These are phyloP conservation scores for Cytospora piceicola DNA, from an alignment of 2,329 filamentous ascomycete species.

Conservation along the genomic window DNA sequence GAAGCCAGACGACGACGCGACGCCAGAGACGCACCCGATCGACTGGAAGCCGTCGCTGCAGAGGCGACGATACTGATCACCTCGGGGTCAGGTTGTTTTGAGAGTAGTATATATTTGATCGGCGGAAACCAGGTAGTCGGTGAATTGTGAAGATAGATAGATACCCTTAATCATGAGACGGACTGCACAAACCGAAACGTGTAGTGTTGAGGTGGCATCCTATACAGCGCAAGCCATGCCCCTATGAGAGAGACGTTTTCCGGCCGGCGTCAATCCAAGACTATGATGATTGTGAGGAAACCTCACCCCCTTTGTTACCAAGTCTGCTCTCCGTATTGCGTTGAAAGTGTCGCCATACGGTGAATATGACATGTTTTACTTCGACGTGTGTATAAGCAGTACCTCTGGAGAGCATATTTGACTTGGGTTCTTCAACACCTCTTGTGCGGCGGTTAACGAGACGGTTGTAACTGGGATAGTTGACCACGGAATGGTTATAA, in stretches of 20 bases:
- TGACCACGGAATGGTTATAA: background rate
- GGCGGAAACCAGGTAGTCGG: background rate
- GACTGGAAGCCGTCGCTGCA: slow-evolving; percentile 87
- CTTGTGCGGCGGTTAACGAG: no score
- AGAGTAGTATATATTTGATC: background rate
- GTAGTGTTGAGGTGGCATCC: background rate
- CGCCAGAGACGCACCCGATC: slow-evolving; percentile 86
- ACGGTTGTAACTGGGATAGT: background rate
- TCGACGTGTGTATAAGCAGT: background rate
- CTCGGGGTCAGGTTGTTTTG: background rate
- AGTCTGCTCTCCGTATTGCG: background rate
- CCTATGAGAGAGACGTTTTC: background rate
- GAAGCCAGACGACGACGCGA: slow-evolving; percentile 91
- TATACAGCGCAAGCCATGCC: background rate
- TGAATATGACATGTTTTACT: background rate
- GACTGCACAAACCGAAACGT: background rate
- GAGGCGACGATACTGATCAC: slow-evolving; percentile 71
- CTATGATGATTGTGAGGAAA: background rate
- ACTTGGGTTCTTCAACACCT: background rate
- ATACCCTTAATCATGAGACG: slow-evolving; percentile 2
- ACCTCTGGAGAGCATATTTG: background rate
- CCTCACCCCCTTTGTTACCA: background rate
- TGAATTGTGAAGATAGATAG: background rate
- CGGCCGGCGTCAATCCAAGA: background rate
- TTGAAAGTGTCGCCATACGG: background rate